Base-by-base conservation (phyloP, 768 basidiomycete species). In the Xanthoconium stramineum region DNA sequence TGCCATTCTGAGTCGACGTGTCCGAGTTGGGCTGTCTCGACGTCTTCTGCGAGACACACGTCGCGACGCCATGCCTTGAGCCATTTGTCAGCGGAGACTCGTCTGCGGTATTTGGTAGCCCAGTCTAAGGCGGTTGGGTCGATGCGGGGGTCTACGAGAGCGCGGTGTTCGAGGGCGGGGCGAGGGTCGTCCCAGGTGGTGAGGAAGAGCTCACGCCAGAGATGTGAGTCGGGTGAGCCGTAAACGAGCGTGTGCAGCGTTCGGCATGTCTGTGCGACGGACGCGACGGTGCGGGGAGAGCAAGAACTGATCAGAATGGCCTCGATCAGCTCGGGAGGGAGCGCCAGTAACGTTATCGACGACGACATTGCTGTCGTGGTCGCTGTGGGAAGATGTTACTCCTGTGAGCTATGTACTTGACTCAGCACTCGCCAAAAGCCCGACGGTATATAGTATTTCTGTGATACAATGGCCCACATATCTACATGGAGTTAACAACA, bases 161-260 rank as follows among this genome's bases (percentile, higher is more conserved):
- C 57, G 15, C 68, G 49, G 15, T 74, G 65, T 30, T 58, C 54
- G 30, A 70, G 58, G 8, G 72, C 72, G 12, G 65, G 61, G 33
- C 79, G 68, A 0, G 81, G 82, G 53, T 83, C 80, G 53, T 83
- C 82, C 64, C 81, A 83, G 2, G 68, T 70, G 1, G 72, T 64
- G 24, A 83, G 72, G 62, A 78, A 83, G 33, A 82, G 68, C 37
- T 75, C 72, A 28, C 78, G 66, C 82, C 82, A 83, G 30, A 82
- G 65, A 58, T 77, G 72, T 30, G 71, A 61, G 56, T 76, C 69
- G 0, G 65, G 56, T 0, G 71, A 65, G 11, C 52, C 48, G 52
- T 77, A 72, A 14, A 80, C 68, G 29, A 80, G 68, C 13, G 64
- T 59, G 47, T 62, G 64, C 43, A 80, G 56, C n/a, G 56, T 60